Evolutionary conservation across 2,329 filamentous ascomycete genomes (phyloP).

Genomic region (Dothideomycetes sp.): DNA sequence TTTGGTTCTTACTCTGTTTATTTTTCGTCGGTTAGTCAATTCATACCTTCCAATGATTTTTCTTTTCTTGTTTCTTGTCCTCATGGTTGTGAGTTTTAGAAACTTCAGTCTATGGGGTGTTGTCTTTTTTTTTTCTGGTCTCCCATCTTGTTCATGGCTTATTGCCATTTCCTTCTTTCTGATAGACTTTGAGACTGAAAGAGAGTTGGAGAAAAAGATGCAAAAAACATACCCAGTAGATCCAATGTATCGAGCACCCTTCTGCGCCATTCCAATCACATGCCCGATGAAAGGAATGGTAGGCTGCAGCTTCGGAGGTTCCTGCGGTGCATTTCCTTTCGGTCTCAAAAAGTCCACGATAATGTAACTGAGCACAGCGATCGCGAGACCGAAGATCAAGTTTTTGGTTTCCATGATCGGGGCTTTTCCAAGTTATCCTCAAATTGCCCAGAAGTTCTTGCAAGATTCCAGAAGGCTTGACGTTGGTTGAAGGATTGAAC

Average conservation of each 20-base stretch:
- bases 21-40: neutral
- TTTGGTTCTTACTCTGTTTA: neutral
- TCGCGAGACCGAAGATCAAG: conserved; percentile 1
- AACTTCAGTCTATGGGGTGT: too few species aligned
- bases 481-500: too few species aligned
- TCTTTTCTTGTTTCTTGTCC: too few species aligned
- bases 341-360: neutral
- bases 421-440: too few species aligned
- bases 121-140: too few species aligned
- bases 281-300: conserved; percentile 8
- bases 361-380: conserved; percentile 4
- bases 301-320: neutral
- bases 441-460: too few species aligned
- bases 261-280: conserved; percentile 2
- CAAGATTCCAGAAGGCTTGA: too few species aligned
- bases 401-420: conserved; percentile 9
- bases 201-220: neutral
- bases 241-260: conserved; percentile 5
- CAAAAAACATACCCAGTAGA: conserved; percentile 1
- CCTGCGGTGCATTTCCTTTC: neutral
- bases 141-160: too few species aligned
- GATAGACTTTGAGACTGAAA: neutral
- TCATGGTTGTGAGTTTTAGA: too few species aligned
- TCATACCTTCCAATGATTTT: too few species aligned
- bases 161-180: neutral